Percentiles rank a stretch among this genome's conserved stretches.
Evolutionary conservation across 148 eudicot species (phyloP).

Genomic region (Fagopyrum homotropicum): DNA sequence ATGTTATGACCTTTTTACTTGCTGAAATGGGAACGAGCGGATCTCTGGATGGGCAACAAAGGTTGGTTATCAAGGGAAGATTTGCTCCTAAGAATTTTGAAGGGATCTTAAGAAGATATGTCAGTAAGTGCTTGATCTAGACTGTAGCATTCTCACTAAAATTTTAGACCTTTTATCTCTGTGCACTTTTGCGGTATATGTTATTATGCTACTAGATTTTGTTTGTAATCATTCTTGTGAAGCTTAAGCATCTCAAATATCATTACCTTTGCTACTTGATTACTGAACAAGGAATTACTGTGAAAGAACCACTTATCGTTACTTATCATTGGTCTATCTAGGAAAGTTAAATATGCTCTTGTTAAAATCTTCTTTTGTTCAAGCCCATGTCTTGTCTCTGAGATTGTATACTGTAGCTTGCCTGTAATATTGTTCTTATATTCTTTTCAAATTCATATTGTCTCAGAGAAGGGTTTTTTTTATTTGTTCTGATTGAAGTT

Average conservation of each 20-base stretch:
- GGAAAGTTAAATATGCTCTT: background rate
- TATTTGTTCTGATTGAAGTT: background rate
- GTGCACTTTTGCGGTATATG: background rate
- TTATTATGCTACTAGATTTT: background rate
- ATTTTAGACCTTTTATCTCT: background rate
- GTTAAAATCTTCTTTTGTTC: background rate
- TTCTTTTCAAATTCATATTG: background rate
- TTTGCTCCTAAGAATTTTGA: constrained; percentile 95
- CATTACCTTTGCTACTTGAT: background rate
- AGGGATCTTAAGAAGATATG: constrained; percentile 80
- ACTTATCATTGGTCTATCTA: background rate
- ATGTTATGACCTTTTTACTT: constrained; percentile 91
- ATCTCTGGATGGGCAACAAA: constrained; percentile 90
- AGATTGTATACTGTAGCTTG: background rate
- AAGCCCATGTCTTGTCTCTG: background rate
- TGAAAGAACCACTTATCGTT: background rate
- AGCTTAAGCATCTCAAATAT: background rate
- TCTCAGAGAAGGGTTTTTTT: background rate
- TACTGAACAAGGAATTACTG: background rate
- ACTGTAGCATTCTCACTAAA: background rate
- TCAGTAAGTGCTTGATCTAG: constrained; percentile 58
- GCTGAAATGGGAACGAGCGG: constrained; percentile 99
- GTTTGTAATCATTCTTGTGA: background rate
- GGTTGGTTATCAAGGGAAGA: constrained; percentile 85
- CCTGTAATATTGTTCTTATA: background rate